Evolutionary conservation across 495 filamentous ascomycete species (phyloP).

Genomic region (Terfezia claveryi): DNA sequence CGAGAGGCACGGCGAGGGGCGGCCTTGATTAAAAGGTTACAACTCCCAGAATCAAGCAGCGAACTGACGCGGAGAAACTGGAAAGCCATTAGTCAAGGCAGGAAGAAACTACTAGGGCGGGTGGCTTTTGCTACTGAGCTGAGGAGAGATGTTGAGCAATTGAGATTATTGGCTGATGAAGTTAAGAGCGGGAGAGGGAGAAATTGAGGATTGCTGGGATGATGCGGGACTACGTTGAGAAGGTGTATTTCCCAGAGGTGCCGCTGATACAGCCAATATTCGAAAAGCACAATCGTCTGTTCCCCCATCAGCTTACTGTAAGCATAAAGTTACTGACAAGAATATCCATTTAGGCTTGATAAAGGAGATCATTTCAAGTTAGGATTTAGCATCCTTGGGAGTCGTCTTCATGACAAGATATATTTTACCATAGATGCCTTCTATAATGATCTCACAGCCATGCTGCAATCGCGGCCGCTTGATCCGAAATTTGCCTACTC

Average conservation of each 20-base stretch:
- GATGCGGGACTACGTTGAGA: conserved; percentile 56
- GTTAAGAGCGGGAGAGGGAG: conserved; percentile 45
- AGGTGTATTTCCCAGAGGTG: conserved; percentile 70
- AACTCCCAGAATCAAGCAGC: conserved; percentile 60
- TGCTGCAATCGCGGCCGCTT: conserved; percentile 11
- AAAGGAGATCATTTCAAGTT: conserved; percentile 7
- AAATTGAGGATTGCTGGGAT: conserved; percentile 57
- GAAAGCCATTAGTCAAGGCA: conserved; percentile 56
- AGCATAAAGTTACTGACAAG: too few relatives aligned
- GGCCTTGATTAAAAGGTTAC: conserved; percentile 72
- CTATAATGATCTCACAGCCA: conserved; percentile 14
- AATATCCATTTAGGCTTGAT: conserved; percentile 8
- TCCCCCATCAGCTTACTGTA: neutral
- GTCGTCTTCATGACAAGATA: conserved; percentile 11
- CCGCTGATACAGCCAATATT: conserved; percentile 58
- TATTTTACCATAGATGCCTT: conserved; percentile 18
- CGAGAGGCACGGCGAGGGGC: conserved; percentile 79
- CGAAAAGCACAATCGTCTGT: conserved; percentile 46
- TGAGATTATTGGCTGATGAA: conserved; percentile 45
- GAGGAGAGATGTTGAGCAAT: conserved; percentile 48
- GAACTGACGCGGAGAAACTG: conserved; percentile 89
- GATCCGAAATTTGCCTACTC: conserved; percentile 9
- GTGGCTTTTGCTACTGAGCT: conserved; percentile 71
- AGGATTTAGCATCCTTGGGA: conserved; percentile 13
- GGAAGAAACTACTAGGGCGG: conserved; percentile 50